Evolutionary conservation across 768 basidiomycete genomes (phyloP).

Genomic region (Lenzites betulinus): DNA sequence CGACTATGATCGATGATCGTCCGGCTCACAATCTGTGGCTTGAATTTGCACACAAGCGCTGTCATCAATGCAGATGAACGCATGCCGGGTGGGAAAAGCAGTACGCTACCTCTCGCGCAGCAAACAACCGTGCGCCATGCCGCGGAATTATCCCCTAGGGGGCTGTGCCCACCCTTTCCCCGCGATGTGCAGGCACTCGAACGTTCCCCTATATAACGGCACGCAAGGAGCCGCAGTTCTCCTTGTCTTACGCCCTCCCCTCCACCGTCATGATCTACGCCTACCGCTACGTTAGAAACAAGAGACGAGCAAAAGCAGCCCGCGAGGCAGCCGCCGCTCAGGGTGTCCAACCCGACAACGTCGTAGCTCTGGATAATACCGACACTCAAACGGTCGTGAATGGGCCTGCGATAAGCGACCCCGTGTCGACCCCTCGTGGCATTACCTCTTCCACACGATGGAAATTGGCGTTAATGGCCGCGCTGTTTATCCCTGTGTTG

Average conservation of each 20-base stretch:
- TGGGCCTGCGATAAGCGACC: neutral
- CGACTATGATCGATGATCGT: too few relatives aligned
- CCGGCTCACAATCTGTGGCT: too few relatives aligned
- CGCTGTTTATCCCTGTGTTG: slow-evolving; percentile 44
- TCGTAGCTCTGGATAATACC: neutral
- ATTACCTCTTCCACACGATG: slow-evolving; percentile 5
- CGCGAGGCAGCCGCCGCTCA: slow-evolving; percentile 4
- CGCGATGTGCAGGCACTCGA: neutral
- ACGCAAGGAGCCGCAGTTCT: neutral
- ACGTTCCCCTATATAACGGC: neutral
- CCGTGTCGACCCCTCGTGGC: neutral
- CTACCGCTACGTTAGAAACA: slow-evolving; percentile 16
- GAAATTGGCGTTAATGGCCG: slow-evolving; percentile 32
- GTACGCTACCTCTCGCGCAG: too few relatives aligned
- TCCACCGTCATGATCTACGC: slow-evolving; percentile 6
- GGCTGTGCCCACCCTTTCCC: neutral
- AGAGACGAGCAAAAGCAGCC: slow-evolving; percentile 13
- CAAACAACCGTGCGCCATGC: too few relatives aligned
- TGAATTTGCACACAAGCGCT: too few relatives aligned
- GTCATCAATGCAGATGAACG: too few relatives aligned
- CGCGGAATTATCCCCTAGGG: neutral
- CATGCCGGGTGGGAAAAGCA: too few relatives aligned
- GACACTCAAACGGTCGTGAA: neutral
- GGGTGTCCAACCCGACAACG: neutral
- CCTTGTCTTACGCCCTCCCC: neutral